Evolutionary conservation across 495 filamentous ascomycete species (phyloP), one percentile per base, ranked within the genome.

Genomic region (Saxispiralis lemnorum): DNA sequence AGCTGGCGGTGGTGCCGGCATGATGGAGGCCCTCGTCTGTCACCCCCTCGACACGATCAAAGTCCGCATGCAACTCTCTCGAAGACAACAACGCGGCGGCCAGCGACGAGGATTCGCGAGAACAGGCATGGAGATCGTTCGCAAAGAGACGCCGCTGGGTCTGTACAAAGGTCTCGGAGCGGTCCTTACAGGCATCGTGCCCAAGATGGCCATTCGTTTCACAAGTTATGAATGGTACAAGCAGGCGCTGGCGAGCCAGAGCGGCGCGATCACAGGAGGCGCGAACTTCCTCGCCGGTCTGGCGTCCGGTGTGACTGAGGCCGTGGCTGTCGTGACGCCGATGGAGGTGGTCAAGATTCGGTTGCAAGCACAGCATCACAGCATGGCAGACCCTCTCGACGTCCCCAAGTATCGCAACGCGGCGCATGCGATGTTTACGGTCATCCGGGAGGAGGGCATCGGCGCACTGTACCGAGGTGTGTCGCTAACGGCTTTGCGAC

Each of bases 311-410:
- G 80, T 95, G 14, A 96, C 89, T 5, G 89, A 97, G 68, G 89
- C 89, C 44, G 87, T 97, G 21, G 79, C 80, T 28, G 79, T 96
- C 11, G 89, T 97, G 21, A 96, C 87, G 31, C 89, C 89, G 2
- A 97, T 97, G 89, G 89, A 97, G 63, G 89, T 97, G 41, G 69
- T 97, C 57, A 97, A 97, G 73, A 97, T 97, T 58, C 78, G 89
- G 31, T 73, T 97, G 52, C 89, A 97, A 71, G 86, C 86, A 2
- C 89, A 97, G 62, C 81, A 95, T 64, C 89, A 97, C 72, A 80
- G 68, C 57, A 82, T 95, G 75, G 79, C 86, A 28, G 86, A 94
- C 54, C 86, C 86, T 15, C 74, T 92, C 42, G 85, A 93, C 59
- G 57, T 88, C 1, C 85, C 85, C 52, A 93, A 93, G 65, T 97